Evolutionary conservation across 2,329 filamentous ascomycete genomes (phyloP), one percentile per base, ranked within the genome.

Genomic region (Paramyrothecium roridum): DNA sequence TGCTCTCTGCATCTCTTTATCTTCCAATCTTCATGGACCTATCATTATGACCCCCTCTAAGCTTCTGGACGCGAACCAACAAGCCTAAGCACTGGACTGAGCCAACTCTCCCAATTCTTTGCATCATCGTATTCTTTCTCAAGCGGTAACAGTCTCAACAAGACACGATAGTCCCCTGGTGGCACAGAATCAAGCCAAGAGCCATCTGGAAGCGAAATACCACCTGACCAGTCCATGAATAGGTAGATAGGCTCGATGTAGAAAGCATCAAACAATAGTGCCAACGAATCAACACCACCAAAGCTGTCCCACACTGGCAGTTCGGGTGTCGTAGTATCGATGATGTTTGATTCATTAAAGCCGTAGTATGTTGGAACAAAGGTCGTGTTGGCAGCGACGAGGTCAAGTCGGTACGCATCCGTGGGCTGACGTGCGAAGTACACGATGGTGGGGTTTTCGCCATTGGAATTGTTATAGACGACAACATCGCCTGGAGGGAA

Each of bases 311-410:
- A 33, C 2, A 55, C 43, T 13, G 10, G 22, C 8, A 55, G n/a
- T 3, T 55, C 21, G 4, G 53, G 49, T 3, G 49, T 55, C 8
- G 26, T 46, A 13, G 49, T 52, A 11, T 55, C 23, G 13, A 52
- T 20, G 2, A 48, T n/a, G 17, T 48, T 34, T 2, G 48, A 48
- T 21, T 19, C n/a, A 17, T 54, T 43, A 47, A 54, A 54, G 17
- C 53, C 53, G 21, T 50, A 54, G 48, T 54, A 54, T 21, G 53
- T 55, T 2, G 53, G 48, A 33, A 46, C 22, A 23, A 47, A 55
- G 8, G 48, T 55, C 37, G 49, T 55, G 49, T 55, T 55, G 21
- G 48, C 48, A 4, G 48, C 37, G 20, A 55, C 53, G 43, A 55
- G 49, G 20, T 55, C 53, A 7, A 55, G 40, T 20, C 53, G 48